Percentiles rank a stretch among this genome's conserved stretches.
Conservation (phyloP, 768 basidiomycete genomes). For the Daedalea quercina region DNA sequence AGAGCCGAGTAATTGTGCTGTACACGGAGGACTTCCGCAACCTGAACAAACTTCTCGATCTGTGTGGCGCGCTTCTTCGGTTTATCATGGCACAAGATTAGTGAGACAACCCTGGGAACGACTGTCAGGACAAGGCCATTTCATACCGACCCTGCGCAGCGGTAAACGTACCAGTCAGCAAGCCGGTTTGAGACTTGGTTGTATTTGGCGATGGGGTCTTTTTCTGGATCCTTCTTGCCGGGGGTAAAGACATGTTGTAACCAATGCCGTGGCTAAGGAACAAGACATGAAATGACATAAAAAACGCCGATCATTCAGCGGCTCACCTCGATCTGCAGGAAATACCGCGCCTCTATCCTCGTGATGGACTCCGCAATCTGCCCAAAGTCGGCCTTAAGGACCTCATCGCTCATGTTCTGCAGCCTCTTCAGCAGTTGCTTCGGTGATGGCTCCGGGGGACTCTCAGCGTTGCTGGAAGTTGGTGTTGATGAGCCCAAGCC, state of each 20-base stretch:
- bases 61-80: slow-evolving; percentile 68
- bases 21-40: slow-evolving; percentile 72
- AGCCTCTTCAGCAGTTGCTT: slow-evolving; percentile 63
- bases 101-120: slow-evolving; percentile 69
- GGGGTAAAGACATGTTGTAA: slow-evolving; percentile 70
- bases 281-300: not conserved
- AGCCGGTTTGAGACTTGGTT: slow-evolving; percentile 77
- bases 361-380: slow-evolving; percentile 87
- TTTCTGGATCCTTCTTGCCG: slow-evolving; percentile 55
- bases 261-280: slow-evolving; percentile 78
- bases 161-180: slow-evolving; percentile 60
- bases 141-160: not conserved
- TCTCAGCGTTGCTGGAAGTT: slow-evolving; percentile 18
- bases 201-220: slow-evolving; percentile 67
- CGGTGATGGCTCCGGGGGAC: slow-evolving; percentile 33
- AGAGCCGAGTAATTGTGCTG: slow-evolving; percentile 91
- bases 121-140: not conserved
- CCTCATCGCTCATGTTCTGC: slow-evolving; percentile 46
- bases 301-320: slow-evolving; percentile 9
- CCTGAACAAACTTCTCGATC: slow-evolving; percentile 84
- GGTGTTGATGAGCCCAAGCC: slow-evolving; percentile 23
- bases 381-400: slow-evolving; percentile 49
- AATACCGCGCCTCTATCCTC: slow-evolving; percentile 58
- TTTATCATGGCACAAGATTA: slow-evolving; percentile 85
- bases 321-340: slow-evolving; percentile 68